Evolutionary conservation across 345 rosid genomes (phyloP).

Genomic region (Citrus mangshanensis): DNA sequence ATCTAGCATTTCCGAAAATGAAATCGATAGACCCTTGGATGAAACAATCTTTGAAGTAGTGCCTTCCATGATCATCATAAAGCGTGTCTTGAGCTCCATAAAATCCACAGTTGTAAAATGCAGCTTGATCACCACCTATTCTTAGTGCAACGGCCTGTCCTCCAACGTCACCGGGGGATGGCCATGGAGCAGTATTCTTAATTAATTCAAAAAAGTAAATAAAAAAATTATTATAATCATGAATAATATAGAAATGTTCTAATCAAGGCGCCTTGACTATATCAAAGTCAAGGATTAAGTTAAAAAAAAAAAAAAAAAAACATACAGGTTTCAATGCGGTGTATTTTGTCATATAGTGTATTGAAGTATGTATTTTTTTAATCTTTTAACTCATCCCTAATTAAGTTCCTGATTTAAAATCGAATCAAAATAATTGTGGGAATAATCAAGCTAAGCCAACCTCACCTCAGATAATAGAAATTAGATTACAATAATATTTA

Average conservation of each 20-base stretch:
- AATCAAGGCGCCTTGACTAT: rapidly evolving
- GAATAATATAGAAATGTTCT: background rate
- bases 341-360: rapidly evolving
- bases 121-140: constrained; percentile 71
- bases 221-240: too few relatives aligned
- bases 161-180: constrained; percentile 64
- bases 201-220: background rate
- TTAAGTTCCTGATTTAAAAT: too few relatives aligned
- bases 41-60: constrained; percentile 68
- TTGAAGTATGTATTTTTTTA: too few relatives aligned
- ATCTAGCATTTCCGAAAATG: constrained; percentile 72
- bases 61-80: constrained; percentile 67
- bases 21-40: constrained; percentile 87
- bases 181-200: constrained; percentile 67
- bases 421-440: too few relatives aligned
- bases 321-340: rapidly evolving
- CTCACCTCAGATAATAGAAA: too few relatives aligned
- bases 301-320: too few relatives aligned
- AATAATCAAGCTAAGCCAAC: too few relatives aligned
- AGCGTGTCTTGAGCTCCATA: constrained; percentile 92
- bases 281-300: too few relatives aligned
- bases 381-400: too few relatives aligned
- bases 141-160: constrained; percentile 85
- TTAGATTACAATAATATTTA: constrained; percentile 5
- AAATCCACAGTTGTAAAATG: constrained; percentile 80